Evolutionary conservation across 1,284 basidiomycete species (phyloP), one percentile per base, ranked within the genome.

Genomic region (Thecaphora thlaspeos): DNA sequence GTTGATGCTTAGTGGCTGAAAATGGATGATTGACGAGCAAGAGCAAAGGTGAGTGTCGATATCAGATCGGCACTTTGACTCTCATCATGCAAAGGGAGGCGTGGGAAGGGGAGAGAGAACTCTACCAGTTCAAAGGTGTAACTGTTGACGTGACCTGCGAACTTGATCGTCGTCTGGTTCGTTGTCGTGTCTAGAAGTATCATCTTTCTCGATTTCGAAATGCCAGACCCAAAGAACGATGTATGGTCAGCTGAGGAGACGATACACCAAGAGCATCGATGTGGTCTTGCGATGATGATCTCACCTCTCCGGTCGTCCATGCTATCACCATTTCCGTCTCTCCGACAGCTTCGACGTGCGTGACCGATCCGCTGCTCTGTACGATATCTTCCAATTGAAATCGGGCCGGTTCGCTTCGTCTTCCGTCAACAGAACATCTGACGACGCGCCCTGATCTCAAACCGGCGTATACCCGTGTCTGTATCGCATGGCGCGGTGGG

Each of bases 101-200:
- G n/a, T n/a, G n/a, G n/a, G n/a, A n/a, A n/a, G n/a, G n/a, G 26
- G 26, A 28, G 26, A 5, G 26, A 11, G 26, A 5, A 28, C 26
- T 5, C 26, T 28, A 34, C 61, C 0, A 64, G 43, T 5, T 38
- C n/a, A n/a, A 51, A 64, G 0, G 38, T 26, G 22, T 59, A 64
- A 9, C 51, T 45, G n/a, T 64, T 64, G 37, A 57, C 48, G 32
- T 64, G 61, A 2, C 61, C 61, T 7, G 40, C 15, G 26, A 34
- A 59, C 5, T 15, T n/a, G 3, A 47, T 38, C 21, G 8, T 41
- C 15, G 41, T 37, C 21, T 55, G 23, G 7, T 46, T 38, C 0
- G 38, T 43, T 2, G 11, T 3, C 4, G 34, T n/a, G 24, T 56
- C 46, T 34, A 64, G 10, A 5, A 64, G 28, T 26, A 48, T 41